These are phyloP conservation scores for Alternaria infectoria DNA, from an alignment of 2,329 filamentous ascomycete genomes.

Conservation along the genomic window DNA sequence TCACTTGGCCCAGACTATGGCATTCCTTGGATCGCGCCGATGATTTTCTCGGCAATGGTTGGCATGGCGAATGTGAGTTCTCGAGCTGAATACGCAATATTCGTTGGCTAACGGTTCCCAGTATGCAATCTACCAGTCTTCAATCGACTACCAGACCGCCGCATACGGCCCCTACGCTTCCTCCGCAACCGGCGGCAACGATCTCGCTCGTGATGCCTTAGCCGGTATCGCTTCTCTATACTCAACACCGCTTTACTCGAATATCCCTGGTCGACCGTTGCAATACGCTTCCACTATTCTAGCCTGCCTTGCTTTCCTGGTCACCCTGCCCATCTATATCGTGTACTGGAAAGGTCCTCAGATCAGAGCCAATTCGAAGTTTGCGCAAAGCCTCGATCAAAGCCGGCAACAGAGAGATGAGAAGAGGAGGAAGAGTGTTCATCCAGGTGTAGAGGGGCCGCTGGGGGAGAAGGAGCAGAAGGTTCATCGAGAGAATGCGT, in stretches of 20 bases:
- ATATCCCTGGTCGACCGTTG: constrained; percentile 51
- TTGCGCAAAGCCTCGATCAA: constrained; percentile 55
- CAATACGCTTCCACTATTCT: constrained; percentile 63
- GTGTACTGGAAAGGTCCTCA: constrained; percentile 64
- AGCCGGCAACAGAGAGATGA: constrained; percentile 35
- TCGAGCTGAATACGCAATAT: too few relatives aligned
- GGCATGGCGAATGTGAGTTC: constrained; percentile 68
- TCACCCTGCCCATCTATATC: constrained; percentile 61
- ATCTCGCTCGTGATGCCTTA: constrained; percentile 74
- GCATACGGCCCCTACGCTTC: constrained; percentile 76
- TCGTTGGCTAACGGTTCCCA: background rate
- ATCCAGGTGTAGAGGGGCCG: constrained; percentile 13
- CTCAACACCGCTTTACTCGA: constrained; percentile 59
- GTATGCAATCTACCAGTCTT: constrained; percentile 76
- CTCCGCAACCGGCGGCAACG: constrained; percentile 77
- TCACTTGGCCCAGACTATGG: constrained; percentile 62
- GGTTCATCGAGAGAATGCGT: constrained; percentile 13
- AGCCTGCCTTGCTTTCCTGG: constrained; percentile 55
- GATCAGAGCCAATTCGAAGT: constrained; percentile 59
- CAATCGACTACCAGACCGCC: constrained; percentile 78
- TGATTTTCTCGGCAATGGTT: constrained; percentile 69
- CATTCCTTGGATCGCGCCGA: constrained; percentile 72
- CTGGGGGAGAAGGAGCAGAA: constrained; percentile 3
- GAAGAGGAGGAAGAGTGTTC: constrained; percentile 36
- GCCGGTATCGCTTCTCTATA: constrained; percentile 75